phyloP scores from a whole-genome alignment of 2,329 filamentous ascomycete genomes.

The Epicoccum sorghinum region DNA sequence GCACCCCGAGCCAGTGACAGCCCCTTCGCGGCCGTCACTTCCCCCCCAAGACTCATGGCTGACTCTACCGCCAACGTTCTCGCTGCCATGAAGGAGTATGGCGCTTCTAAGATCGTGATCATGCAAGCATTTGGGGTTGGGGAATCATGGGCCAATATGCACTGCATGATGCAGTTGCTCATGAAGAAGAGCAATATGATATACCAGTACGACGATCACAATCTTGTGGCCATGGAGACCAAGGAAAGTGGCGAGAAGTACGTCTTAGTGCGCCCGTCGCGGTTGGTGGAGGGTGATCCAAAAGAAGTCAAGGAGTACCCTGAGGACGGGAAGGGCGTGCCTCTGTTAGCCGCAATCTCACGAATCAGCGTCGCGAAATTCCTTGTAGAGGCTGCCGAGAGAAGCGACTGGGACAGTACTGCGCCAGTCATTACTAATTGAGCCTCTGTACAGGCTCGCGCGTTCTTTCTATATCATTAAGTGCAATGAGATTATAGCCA shows the following conservation, averaged over 20 bases:
- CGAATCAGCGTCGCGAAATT: slow-evolving; percentile 54
- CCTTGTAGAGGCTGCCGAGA: slow-evolving; percentile 54
- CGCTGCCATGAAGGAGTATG: slow-evolving; percentile 47
- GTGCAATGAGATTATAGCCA: too few species aligned
- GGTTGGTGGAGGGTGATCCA: slow-evolving; percentile 51
- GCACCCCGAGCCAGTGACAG: slow-evolving; percentile 54
- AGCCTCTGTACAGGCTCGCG: neutral
- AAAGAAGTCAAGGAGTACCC: slow-evolving; percentile 49
- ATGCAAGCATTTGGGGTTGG: slow-evolving; percentile 60
- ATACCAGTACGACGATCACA: slow-evolving; percentile 56
- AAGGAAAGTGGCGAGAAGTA: slow-evolving; percentile 46
- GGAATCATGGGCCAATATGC: slow-evolving; percentile 52
- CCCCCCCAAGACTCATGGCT: slow-evolving; percentile 56
- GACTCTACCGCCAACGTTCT: slow-evolving; percentile 50
- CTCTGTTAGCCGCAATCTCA: slow-evolving; percentile 48
- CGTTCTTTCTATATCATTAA: too few species aligned
- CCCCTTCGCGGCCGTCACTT: slow-evolving; percentile 55
- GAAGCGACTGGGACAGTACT: slow-evolving; percentile 49
- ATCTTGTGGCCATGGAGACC: slow-evolving; percentile 53
- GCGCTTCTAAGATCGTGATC: slow-evolving; percentile 53
- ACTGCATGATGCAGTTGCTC: slow-evolving; percentile 52
- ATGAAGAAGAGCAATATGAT: slow-evolving; percentile 57
- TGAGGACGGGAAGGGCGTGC: slow-evolving; percentile 52
- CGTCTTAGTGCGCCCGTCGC: slow-evolving; percentile 55
- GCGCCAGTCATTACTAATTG: slow-evolving; percentile 57